These are phyloP conservation scores for Suillus paluster DNA, from an alignment of 768 basidiomycete species.

Conservation along the genomic window DNA sequence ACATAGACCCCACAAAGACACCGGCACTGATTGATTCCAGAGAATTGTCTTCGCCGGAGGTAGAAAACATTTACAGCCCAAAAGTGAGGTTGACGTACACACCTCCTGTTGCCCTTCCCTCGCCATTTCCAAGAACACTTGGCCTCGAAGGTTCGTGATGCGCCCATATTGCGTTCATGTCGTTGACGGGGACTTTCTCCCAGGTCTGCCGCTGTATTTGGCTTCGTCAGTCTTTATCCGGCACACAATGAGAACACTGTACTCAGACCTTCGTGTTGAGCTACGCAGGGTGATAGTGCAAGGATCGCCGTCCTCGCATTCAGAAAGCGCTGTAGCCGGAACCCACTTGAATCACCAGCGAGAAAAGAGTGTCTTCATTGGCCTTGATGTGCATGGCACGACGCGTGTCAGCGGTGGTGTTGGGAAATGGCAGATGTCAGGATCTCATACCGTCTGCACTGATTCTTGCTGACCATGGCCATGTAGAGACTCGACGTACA, in stretches of 20 bases:
- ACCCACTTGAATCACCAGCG: conserved; percentile 31
- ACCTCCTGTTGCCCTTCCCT: conserved; percentile 65
- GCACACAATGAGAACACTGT: conserved; percentile 77
- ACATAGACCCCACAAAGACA: conserved; percentile 51
- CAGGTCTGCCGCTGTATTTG: conserved; percentile 75
- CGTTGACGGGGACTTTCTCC: neutral
- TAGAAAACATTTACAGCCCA: conserved; percentile 64
- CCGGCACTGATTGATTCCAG: conserved; percentile 30
- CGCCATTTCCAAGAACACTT: conserved; percentile 71
- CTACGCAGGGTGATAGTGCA: conserved; percentile 51
- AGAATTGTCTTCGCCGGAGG: conserved; percentile 24
- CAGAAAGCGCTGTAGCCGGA: neutral
- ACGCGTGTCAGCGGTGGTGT: conserved; percentile 64
- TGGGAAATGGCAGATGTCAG: conserved; percentile 79
- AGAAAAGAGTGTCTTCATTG: conserved; percentile 63
- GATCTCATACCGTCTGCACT: conserved; percentile 16
- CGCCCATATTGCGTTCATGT: neutral
- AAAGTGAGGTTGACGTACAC: conserved; percentile 68
- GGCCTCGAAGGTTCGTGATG: conserved; percentile 65
- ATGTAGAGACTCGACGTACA: conserved; percentile 69
- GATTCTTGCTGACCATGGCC: neutral
- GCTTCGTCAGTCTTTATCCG: conserved; percentile 71
- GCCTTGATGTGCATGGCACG: conserved; percentile 57
- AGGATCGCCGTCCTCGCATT: conserved; percentile 14
- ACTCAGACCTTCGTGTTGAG: conserved; percentile 64